Percentiles rank a stretch among this genome's conserved stretches.
phyloP scores from a whole-genome alignment of 148 eudicot genomes.

The Silene uniflora region DNA sequence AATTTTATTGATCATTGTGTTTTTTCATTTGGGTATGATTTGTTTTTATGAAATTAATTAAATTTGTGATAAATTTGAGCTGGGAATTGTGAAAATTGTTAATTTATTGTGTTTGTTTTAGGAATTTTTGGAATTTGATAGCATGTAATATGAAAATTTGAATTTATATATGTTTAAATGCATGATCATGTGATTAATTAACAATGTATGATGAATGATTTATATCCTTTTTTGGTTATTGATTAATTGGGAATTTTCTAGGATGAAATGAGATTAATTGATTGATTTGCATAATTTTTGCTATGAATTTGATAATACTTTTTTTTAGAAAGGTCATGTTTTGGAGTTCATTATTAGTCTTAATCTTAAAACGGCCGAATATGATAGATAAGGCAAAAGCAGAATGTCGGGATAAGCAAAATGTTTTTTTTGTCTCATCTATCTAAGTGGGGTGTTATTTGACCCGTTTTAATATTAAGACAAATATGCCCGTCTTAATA shows the following conservation, averaged over 20 bases:
- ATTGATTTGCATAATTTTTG: conserved; percentile 5
- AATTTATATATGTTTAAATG: not conserved
- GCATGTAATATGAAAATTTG: not conserved
- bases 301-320: not conserved
- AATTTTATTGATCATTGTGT: not conserved
- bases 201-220: conserved; percentile 3
- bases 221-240: not conserved
- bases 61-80: conserved; percentile 12
- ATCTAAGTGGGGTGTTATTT: too few relatives aligned
- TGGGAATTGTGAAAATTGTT: conserved; percentile 4
- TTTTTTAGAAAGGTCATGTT: not conserved
- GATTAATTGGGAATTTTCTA: not conserved
- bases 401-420: too few relatives aligned
- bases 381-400: too few relatives aligned
- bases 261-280: conserved; percentile 2
- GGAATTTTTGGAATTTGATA: not conserved
- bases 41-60: conserved; percentile 2
- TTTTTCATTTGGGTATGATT: conserved; percentile 20
- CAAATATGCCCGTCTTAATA: too few relatives aligned
- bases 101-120: not conserved
- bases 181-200: not conserved
- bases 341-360: not conserved
- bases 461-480: too few relatives aligned
- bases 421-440: too few relatives aligned
- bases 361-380: too few relatives aligned